These are phyloP conservation scores for Elasticomyces elasticus DNA, from an alignment of 495 filamentous ascomycete species.

Conservation along the genomic window DNA sequence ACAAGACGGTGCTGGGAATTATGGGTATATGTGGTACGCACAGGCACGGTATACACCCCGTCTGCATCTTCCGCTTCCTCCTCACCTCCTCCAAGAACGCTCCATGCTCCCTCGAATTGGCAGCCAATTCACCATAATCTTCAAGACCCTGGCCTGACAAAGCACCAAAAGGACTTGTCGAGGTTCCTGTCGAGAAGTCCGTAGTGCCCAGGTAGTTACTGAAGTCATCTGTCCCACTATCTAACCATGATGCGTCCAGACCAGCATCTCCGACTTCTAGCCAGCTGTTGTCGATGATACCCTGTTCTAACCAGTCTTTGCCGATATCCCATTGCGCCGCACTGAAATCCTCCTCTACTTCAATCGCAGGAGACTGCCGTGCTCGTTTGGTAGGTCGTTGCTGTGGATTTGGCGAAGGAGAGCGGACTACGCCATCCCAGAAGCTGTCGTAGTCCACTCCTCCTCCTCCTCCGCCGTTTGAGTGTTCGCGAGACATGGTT, in stretches of 20 bases:
- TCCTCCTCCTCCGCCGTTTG: too few relatives aligned
- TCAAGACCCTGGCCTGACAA: not conserved
- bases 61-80: slow-evolving; percentile 12
- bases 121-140: not conserved
- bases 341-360: not conserved
- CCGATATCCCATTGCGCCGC: not conserved
- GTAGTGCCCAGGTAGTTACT: not conserved
- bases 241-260: not conserved
- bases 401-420: not conserved
- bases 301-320: not conserved
- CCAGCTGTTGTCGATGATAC: not conserved
- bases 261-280: not conserved
- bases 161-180: not conserved
- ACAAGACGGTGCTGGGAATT: not conserved
- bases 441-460: too few relatives aligned
- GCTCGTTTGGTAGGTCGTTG: not conserved
- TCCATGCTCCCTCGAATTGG: not conserved
- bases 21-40: not conserved
- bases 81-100: not conserved
- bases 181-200: not conserved
- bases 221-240: not conserved
- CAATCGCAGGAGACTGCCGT: not conserved
- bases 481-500: not conserved
- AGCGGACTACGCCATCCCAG: not conserved
- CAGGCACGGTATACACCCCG: slow-evolving; percentile 19